Evolutionary conservation across 2,329 filamentous ascomycete genomes (phyloP), one percentile per base, ranked within the genome.

Genomic region (Trichophyton rubrum): DNA sequence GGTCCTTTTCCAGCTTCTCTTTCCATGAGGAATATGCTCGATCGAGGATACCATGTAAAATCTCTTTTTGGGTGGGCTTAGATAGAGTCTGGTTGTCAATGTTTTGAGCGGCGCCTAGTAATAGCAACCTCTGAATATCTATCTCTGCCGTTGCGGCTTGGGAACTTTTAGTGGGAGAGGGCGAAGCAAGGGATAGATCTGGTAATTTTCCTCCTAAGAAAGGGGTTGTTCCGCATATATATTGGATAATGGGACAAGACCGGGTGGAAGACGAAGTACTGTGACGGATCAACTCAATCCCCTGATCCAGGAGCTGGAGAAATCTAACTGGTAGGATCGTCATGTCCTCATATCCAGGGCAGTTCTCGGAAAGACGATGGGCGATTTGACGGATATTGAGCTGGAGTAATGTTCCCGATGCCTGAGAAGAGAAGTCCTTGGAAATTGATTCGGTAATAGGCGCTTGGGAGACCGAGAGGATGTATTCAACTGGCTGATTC

Each of bases 331-430:
- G 81, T 3, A 90, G 91, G 51, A 82, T 79, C 0, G 87, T 88
- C 66, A 97, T 83, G 69, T 99, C 93, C 63, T 90, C 88, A 68
- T 96, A 97, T 13, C 85, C 84, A 43, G 85, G 81, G 69, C 90
- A 95, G 40, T 84, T 80, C 33, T 82, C 78, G 1, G 79, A 80
- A 6, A 99, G 79, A 51, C 91, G 83, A 59, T 80, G 77, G 57
- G 88, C 82, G 43, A 96, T 82, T 63, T 88, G 84, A 5, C 78
- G 75, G n/a, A 93, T 75, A 61, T 85, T 85, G 41, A 77, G 75
- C 57, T 77, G 78, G 35, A 81, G 64, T 13, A 80, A 33, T 70
- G 68, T 22, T 76, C 68, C 62, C 66, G 60, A 33, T 13, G 49
- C 35, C 53, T 43, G 40, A 5, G n/a, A 17, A 43, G 56, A 30